Evolutionary conservation across 768 basidiomycete genomes (phyloP), one percentile per base, ranked within the genome.

Genomic region (Pholiota microspora): DNA sequence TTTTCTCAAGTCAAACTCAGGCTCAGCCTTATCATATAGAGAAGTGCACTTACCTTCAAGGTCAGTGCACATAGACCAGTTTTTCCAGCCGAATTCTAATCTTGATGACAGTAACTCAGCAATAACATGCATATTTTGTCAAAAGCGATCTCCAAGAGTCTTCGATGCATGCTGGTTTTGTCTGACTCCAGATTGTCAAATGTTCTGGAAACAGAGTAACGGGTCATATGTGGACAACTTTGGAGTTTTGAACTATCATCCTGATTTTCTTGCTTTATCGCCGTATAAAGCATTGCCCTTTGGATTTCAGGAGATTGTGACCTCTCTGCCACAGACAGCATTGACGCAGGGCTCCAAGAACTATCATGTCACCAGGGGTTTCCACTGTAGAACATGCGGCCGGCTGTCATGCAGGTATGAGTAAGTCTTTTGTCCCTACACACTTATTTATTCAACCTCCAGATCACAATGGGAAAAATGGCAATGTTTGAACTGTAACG

Each of bases 391-490:
- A 15, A 54, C 65, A 7, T 93, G 91, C 61, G 90, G 91, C 25
- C 79, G 88, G 23, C 68, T 92, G 35, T 88, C 89, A 7, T 84
- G 82, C 72, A 80, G 89, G 89, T 90, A 55, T 45, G 21, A 28
- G 4, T 31, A 29, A 9, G 18, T 25, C 15, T 24, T 29, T 8
- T 13, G 36, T 27, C 16, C 32, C 13, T 34, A 3, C 29, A 45
- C 32, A 2, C 18, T 44, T 42, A 32, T 9, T 25, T 24, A 5
- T 32, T 58, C 45, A 16, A 45, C n/a, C 8, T 42, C 5, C 54
- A 92, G 90, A 60, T 84, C 67, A 49, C 86, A 85, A 67, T 91
- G 89, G 89, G 81, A 88, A 63, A 63, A 77, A 46, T 90, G 88
- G 82, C 79, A 88, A 65, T 93, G 90, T 62, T 67, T 73, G 28